Base-by-base conservation (phyloP, 1,284 basidiomycete genomes). In the Exsudoporus floridanus region DNA sequence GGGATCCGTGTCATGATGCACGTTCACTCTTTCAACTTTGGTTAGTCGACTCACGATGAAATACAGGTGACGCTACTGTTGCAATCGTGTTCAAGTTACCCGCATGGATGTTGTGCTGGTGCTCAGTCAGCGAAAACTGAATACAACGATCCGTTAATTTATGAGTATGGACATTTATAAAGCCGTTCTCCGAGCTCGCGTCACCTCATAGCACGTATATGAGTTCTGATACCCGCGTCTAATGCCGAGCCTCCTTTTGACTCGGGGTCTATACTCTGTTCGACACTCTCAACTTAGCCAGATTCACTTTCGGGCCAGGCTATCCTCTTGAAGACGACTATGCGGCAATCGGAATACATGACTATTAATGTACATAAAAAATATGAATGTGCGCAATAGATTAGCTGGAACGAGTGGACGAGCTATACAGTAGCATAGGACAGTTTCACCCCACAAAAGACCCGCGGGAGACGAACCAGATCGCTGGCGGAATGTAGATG, bases 351-450 rank as follows among this genome's bases (percentile, higher is more conserved):
- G 43, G 12, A 46, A 38, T 46, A 59, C 41, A 62, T n/a, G 28
- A 36, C 8, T 21, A 41, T 54, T 41, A 34, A 45, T 14, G 37
- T 37, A 50, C 45, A 46, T 53, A 40, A 21, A 48, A 46, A 44
- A 50, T 38, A 52, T 42, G 54, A 25, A 28, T 33, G 48, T 31
- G 30, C 2, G 34, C 34, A 35, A 49, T 63, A 62, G 47, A 60
- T 53, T 10, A 37, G 27, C 25, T 35, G 23, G 18, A 49, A 36
- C 16, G 46, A 44, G 36, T 18, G 48, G 43, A 53, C 12, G 23
- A 48, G 39, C 28, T 25, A 49, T 39, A 49, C 21, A 27, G n/a
- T 37, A 34, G 30, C 8, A 7, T 19, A 3, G 30, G 23, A 16
- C 13, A 16, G n/a, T 36, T 7, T 28, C 35, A 36, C 33, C 36